Percentiles rank a stretch among this genome's conserved stretches.
phyloP scores from a whole-genome alignment of 2,329 filamentous ascomycete genomes.

The Didymosphaeria variabile region DNA sequence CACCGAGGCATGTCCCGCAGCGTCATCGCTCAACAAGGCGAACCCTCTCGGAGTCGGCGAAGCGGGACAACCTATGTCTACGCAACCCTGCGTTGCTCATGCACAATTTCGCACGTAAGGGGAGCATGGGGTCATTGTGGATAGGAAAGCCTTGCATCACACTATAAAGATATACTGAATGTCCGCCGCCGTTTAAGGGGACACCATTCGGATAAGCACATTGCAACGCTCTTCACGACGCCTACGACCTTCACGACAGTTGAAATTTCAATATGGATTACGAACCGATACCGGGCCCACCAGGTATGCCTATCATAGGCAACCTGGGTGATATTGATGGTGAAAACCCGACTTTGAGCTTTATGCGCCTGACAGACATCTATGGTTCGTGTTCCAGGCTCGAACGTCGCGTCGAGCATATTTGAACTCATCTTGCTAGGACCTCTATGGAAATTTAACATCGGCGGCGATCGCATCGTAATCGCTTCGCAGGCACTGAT shows the following conservation, averaged over 20 bases:
- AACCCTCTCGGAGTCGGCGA: slow-evolving; percentile 19
- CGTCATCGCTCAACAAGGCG: slow-evolving; percentile 5
- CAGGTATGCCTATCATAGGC: slow-evolving; percentile 71
- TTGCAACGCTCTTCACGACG: not conserved
- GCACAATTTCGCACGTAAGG: not conserved
- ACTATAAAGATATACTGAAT: not conserved
- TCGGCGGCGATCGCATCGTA: slow-evolving; percentile 42
- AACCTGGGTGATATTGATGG: slow-evolving; percentile 71
- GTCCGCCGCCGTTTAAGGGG: not conserved
- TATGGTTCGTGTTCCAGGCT: slow-evolving; percentile 61
- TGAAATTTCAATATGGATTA: not conserved
- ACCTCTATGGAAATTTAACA: slow-evolving; percentile 44
- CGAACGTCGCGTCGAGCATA: not conserved
- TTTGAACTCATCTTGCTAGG: slow-evolving; percentile 23
- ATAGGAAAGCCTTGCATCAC: not conserved
- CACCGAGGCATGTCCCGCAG: slow-evolving; percentile 19
- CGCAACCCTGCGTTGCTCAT: slow-evolving; percentile 3
- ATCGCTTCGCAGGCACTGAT: slow-evolving; percentile 46
- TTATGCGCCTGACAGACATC: slow-evolving; percentile 67
- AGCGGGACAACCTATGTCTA: slow-evolving; percentile 11
- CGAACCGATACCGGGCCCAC: slow-evolving; percentile 68
- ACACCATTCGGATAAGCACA: not conserved
- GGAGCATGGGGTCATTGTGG: not conserved
- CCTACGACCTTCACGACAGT: not conserved
- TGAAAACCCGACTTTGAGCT: slow-evolving; percentile 64